Conservation (phyloP, 2,329 filamentous ascomycete genomes). For the Fusarium pseudonygamai region DNA sequence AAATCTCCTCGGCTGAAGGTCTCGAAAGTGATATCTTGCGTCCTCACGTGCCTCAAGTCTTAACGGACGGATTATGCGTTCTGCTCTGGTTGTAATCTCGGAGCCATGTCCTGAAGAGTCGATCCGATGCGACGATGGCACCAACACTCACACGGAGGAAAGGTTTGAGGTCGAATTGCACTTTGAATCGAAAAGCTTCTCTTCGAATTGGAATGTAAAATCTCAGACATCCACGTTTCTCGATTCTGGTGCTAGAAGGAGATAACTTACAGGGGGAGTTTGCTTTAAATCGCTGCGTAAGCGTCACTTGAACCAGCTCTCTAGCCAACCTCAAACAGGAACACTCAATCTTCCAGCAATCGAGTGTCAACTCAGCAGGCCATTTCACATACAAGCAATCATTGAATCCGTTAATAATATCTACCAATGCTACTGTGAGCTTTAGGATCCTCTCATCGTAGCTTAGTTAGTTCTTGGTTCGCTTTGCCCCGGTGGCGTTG, state of each 20-base stretch:
- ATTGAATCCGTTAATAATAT: background rate
- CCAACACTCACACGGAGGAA: background rate
- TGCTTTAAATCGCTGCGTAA: background rate
- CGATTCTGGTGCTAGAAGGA: background rate
- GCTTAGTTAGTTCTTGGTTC: background rate
- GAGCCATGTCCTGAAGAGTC: constrained; percentile 25
- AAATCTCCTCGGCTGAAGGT: background rate
- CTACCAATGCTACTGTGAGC: background rate
- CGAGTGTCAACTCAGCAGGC: background rate
- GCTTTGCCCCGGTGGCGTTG: constrained; percentile 1
- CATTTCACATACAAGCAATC: background rate
- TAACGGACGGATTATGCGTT: constrained; percentile 9
- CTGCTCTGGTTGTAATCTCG: constrained; percentile 16
- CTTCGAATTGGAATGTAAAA: background rate
- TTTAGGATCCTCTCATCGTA: background rate
- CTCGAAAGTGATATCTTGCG: background rate
- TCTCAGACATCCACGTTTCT: constrained; percentile 1
- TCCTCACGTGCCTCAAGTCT: constrained; percentile 19
- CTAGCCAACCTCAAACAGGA: background rate
- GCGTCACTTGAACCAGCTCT: background rate
- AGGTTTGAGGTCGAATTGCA: background rate
- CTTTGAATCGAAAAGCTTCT: constrained; percentile 12
- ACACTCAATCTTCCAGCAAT: background rate
- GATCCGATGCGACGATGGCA: constrained; percentile 14
- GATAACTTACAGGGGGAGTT: background rate